Evolutionary conservation across 805 yeast genomes (phyloP).

Genomic region (Saturnispora besseyi): DNA sequence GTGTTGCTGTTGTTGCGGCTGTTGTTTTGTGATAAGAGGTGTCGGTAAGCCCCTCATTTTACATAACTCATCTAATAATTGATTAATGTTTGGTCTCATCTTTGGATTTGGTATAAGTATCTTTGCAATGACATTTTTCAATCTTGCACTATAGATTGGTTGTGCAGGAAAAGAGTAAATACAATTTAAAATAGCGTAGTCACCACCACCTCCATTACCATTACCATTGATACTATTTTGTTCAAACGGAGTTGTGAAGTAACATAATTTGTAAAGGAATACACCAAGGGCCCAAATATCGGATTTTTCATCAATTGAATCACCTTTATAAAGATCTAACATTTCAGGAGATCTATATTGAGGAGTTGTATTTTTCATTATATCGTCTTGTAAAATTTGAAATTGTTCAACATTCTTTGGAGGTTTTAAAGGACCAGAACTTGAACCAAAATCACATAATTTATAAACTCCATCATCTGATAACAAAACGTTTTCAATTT

Average conservation of each 20-base stretch:
- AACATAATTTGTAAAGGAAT: constrained; percentile 67
- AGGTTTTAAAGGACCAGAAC: constrained; percentile 53
- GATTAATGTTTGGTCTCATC: constrained; percentile 65
- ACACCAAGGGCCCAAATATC: constrained; percentile 85
- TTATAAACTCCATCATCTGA: constrained; percentile 52
- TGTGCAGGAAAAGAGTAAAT: constrained; percentile 41
- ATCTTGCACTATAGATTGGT: constrained; percentile 51
- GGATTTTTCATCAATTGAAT: constrained; percentile 71
- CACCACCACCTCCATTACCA: constrained; percentile 38
- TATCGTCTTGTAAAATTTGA: constrained; percentile 52
- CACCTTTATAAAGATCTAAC: constrained; percentile 61
- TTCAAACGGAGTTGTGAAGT: constrained; percentile 79
- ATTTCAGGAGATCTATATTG: constrained; percentile 82
- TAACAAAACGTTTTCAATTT: constrained; percentile 71
- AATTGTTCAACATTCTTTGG: constrained; percentile 57
- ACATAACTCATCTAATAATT: constrained; percentile 59
- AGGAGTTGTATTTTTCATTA: constrained; percentile 74
- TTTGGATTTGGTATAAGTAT: constrained; percentile 58
- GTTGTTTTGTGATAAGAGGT: constrained; percentile 20
- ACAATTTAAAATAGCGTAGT: constrained; percentile 53
- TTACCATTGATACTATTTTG: constrained; percentile 30
- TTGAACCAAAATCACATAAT: constrained; percentile 78
- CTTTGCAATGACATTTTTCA: constrained; percentile 55
- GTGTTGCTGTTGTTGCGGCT: neutral
- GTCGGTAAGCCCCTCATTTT: constrained; percentile 43